A percentile compares a stretch with the other conserved stretches of the same genome.
Conservation (phyloP, 2,329 filamentous ascomycete genomes). For the Colletotrichum spaethianum region DNA sequence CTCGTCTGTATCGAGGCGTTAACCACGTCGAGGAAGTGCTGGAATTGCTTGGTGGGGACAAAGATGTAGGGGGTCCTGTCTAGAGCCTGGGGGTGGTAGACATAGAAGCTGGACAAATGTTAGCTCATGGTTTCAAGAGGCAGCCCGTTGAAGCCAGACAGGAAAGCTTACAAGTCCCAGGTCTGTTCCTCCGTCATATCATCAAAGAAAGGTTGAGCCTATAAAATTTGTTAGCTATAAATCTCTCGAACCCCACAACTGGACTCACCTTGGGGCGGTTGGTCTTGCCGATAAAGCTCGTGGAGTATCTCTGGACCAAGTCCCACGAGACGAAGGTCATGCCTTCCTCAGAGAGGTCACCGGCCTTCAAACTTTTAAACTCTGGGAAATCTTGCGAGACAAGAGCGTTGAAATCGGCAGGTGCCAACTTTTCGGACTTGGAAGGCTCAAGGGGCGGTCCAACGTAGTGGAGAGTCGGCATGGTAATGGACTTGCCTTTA, state of each 20-base stretch:
- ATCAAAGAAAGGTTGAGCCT: constrained; percentile 68
- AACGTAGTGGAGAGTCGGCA: neutral
- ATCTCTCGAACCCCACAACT: neutral
- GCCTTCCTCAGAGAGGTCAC: constrained; percentile 44
- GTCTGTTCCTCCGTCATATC: constrained; percentile 69
- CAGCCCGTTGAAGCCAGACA: neutral
- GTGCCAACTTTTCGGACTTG: constrained; percentile 19
- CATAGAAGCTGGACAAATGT: constrained; percentile 71
- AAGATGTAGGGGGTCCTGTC: constrained; percentile 73
- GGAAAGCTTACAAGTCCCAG: constrained; percentile 82
- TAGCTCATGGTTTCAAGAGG: neutral
- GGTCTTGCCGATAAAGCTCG: constrained; percentile 68
- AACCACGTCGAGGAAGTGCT: constrained; percentile 74
- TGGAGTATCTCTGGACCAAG: constrained; percentile 70
- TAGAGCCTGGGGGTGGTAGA: constrained; percentile 66
- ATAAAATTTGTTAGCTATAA: constrained; percentile 29
- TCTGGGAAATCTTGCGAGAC: constrained; percentile 29
- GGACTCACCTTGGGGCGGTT: constrained; percentile 64
- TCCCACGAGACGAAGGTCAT: constrained; percentile 65
- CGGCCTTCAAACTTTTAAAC: constrained; percentile 27
- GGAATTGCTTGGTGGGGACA: constrained; percentile 76
- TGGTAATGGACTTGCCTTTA: constrained; percentile 11
- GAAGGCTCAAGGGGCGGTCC: constrained; percentile 23
- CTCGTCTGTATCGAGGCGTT: constrained; percentile 69
- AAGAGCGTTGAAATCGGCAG: constrained; percentile 26